Base-by-base conservation (phyloP, 2,329 filamentous ascomycete species). In the Celoporthe dispersa region DNA sequence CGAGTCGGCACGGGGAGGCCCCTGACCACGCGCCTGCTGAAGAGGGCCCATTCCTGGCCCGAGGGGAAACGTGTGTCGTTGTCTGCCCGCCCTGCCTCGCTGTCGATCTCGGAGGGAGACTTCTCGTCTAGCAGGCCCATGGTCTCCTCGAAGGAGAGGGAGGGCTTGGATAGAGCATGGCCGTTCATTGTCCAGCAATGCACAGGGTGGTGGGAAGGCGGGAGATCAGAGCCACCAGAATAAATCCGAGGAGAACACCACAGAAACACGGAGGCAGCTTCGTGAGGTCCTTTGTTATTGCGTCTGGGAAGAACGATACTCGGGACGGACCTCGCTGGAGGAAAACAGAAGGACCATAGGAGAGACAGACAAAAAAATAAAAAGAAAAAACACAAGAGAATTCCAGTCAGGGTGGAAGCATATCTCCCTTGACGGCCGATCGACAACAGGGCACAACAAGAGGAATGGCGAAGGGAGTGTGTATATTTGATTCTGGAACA, bases 41-140 rank as follows among this genome's bases (percentile, higher is more conserved):
- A 74, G 25, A 76, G 74, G 62, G 75, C 74, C 80, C 80, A 83
- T 75, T 73, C 73, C 64, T 75, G 73, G 16, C 74, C 74, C 35
- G 74, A 67, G 22, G 75, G 75, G 67, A 78, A 76, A 70, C 78
- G 77, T 66, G 72, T 71, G n/a, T 84, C 80, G 68, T 80, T 71
- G 48, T 84, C 82, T 68, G 77, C 75, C 67, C 78, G 77, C 68
- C 80, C 80, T 70, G 76, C 75, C 63, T 78, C 83, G 74, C 81
- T 84, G 64, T 85, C 84, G 59, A 78, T 74, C 66, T 86, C 84
- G 16, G 83, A 83, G 28, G 79, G 67, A 22, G 79, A 78, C 70
- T 79, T 81, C 66, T 84, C 81, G n/a, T 85, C 82, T 41, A 85
- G 76, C 44, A 86, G 77, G 19, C 78, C 77, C 68, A 81, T 76